Percentiles rank a stretch among this genome's conserved stretches.
These are phyloP conservation scores for Endogone sp. DNA, from an alignment of 192 early-diverging fungal species.

Conservation along the genomic window DNA sequence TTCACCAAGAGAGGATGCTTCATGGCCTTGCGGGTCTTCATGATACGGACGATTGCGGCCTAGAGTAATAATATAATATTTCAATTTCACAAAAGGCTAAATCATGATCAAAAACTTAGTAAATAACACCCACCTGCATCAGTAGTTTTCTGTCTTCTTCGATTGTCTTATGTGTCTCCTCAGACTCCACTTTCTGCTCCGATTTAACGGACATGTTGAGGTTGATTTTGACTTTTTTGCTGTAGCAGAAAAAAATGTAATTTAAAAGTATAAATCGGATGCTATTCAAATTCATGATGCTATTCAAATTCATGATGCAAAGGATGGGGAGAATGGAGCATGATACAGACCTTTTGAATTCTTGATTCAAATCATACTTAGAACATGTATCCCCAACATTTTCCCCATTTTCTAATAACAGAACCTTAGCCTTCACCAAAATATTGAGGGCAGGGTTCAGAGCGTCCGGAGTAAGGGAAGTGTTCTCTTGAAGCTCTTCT, in stretches of 20 bases:
- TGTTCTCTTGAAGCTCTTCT: conserved; percentile 71
- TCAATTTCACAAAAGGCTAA: conserved; percentile 9
- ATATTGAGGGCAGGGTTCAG: conserved; percentile 66
- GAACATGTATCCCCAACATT: conserved; percentile 50
- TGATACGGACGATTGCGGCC: conserved; percentile 98
- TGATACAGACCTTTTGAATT: conserved; percentile 57
- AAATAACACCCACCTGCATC: conserved; percentile 69
- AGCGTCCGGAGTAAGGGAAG: conserved; percentile 65
- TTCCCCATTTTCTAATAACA: conserved; percentile 47
- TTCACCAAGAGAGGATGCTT: conserved; percentile 80
- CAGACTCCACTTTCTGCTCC: conserved; percentile 88
- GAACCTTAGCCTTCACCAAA: conserved; percentile 82
- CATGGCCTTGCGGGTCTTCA: conserved; percentile 95
- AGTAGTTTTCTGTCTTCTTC: conserved; percentile 88
- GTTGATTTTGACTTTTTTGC: conserved; percentile 87
- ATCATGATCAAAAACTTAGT: background rate
- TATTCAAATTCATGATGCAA: conserved; percentile 13
- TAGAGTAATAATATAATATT: conserved; percentile 20
- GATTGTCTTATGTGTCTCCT: conserved; percentile 89
- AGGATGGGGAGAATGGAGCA: background rate
- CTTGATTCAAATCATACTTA: conserved; percentile 74
- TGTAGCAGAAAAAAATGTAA: too few relatives aligned
- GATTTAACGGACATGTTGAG: conserved; percentile 79
- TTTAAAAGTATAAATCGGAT: too few relatives aligned
- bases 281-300: too few relatives aligned